Conservation (phyloP, 495 filamentous ascomycete genomes). For the Penicillium macrosclerotiorum region DNA sequence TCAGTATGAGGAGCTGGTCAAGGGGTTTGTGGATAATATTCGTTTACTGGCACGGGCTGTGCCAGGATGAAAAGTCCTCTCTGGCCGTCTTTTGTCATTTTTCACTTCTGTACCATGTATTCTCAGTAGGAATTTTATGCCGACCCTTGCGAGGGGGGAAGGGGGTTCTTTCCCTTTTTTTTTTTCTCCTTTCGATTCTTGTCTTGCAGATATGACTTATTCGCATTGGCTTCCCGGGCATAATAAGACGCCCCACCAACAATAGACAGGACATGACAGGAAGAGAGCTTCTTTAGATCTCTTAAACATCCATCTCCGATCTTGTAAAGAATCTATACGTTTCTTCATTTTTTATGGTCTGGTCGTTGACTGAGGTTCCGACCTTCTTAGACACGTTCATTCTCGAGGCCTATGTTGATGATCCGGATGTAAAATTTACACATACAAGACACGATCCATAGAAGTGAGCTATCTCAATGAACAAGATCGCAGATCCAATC, state of each 20-base stretch:
- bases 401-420: no score
- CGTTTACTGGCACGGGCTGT: conserved; percentile 60
- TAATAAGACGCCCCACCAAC: conserved; percentile 1
- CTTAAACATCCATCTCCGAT: neutral
- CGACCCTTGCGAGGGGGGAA: no score
- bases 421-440: no score
- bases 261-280: conserved; percentile 14
- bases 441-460: no score
- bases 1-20: conserved; percentile 70
- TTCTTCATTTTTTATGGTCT: no score
- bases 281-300: neutral
- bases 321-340: neutral
- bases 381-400: no score
- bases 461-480: no score
- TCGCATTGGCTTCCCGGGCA: conserved; percentile 12
- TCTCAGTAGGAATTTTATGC: conserved; percentile 7
- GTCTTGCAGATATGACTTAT: conserved; percentile 17
- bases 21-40: conserved; percentile 83
- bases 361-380: no score
- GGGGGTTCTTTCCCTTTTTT: conserved; percentile 1
- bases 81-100: neutral
- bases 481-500: no score
- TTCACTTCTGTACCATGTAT: conserved; percentile 24
- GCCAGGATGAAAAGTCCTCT: conserved; percentile 28
- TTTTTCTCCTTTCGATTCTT: neutral